These are phyloP conservation scores for Chionographis japonica DNA, from an alignment of 106 monocot genomes.

Conservation along the genomic window DNA sequence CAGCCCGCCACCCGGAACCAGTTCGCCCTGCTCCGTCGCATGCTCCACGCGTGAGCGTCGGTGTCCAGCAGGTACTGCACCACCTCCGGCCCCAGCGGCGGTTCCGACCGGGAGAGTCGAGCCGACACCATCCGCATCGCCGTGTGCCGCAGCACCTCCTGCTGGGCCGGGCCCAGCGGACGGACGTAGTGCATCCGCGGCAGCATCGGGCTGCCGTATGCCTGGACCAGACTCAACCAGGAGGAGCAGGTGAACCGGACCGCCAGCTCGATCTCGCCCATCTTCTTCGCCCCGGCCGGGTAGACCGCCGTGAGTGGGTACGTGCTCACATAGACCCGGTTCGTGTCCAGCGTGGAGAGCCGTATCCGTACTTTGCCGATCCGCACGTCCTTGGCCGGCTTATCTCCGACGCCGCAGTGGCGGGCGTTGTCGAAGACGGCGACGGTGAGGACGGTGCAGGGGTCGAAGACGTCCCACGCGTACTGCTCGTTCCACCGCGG, in stretches of 20 bases:
- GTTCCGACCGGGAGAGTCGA: slow-evolving; percentile 78
- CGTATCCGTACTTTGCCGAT: slow-evolving; percentile 87
- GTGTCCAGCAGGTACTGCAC: slow-evolving; percentile 82
- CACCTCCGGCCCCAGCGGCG: slow-evolving; percentile 77
- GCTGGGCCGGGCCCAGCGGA: slow-evolving; percentile 71
- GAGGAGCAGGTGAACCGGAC: slow-evolving; percentile 75
- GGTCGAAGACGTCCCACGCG: slow-evolving; percentile 94
- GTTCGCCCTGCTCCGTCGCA: slow-evolving; percentile 82
- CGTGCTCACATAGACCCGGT: slow-evolving; percentile 54
- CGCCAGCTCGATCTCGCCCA: slow-evolving; percentile 87
- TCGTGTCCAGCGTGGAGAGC: slow-evolving; percentile 78
- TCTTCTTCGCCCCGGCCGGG: slow-evolving; percentile 74
- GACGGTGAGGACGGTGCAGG: slow-evolving; percentile 88
- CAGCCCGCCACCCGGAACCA: slow-evolving; percentile 70
- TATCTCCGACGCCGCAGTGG: slow-evolving; percentile 10
- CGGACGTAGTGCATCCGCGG: slow-evolving; percentile 90
- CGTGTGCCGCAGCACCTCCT: slow-evolving; percentile 81
- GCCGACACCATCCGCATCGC: slow-evolving; percentile 70
- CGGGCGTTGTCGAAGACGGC: slow-evolving; percentile 80
- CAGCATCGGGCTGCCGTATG: slow-evolving; percentile 69
- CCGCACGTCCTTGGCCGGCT: slow-evolving; percentile 31
- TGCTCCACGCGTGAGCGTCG: slow-evolving; percentile 75
- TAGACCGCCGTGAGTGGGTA: slow-evolving; percentile 63
- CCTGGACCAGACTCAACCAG: slow-evolving; percentile 61
- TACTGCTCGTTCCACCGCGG: slow-evolving; percentile 97